These are phyloP conservation scores for Capronia epimyces DNA, from an alignment of 2,329 filamentous ascomycete species.

Conservation along the genomic window DNA sequence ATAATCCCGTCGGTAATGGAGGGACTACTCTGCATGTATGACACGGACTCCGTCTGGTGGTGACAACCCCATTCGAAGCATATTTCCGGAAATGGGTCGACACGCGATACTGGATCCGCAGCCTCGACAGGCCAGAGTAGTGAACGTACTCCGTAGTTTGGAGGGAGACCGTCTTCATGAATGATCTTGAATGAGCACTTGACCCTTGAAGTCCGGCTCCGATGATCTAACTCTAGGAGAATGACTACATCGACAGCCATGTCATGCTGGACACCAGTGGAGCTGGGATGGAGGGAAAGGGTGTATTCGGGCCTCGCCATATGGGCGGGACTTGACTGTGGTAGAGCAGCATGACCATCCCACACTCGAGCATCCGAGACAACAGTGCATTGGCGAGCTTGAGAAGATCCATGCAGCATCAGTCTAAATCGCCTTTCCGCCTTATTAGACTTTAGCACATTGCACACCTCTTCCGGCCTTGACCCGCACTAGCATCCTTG, in stretches of 20 bases:
- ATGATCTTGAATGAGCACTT: constrained; percentile 13
- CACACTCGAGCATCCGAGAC: constrained; percentile 14
- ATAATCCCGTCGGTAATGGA: not conserved
- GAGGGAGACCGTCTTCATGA: constrained; percentile 4
- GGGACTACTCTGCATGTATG: constrained; percentile 1
- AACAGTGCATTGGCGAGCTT: not conserved
- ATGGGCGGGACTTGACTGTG: constrained; percentile 2
- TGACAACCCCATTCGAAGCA: not conserved
- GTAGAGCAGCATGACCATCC: constrained; percentile 15
- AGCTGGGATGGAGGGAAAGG: constrained; percentile 5
- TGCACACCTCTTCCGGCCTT: constrained; percentile 9
- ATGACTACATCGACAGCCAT: constrained; percentile 16
- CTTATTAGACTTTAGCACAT: not conserved
- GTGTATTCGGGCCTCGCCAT: constrained; percentile 19
- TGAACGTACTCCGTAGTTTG: constrained; percentile 14
- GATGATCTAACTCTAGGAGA: constrained; percentile 16
- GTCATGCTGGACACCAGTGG: constrained; percentile 15
- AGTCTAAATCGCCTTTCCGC: constrained; percentile 6
- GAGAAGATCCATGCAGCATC: constrained; percentile 1
- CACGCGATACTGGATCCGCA: constrained; percentile 5
- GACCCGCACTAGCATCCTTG: constrained; percentile 9
- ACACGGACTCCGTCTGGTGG: not conserved
- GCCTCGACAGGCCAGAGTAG: constrained; percentile 10
- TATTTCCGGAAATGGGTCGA: constrained; percentile 11
- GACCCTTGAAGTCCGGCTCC: constrained; percentile 9